These are phyloP conservation scores for Trypanosoma scelopori DNA, from an alignment of 208 protist species.

Conservation along the genomic window DNA sequence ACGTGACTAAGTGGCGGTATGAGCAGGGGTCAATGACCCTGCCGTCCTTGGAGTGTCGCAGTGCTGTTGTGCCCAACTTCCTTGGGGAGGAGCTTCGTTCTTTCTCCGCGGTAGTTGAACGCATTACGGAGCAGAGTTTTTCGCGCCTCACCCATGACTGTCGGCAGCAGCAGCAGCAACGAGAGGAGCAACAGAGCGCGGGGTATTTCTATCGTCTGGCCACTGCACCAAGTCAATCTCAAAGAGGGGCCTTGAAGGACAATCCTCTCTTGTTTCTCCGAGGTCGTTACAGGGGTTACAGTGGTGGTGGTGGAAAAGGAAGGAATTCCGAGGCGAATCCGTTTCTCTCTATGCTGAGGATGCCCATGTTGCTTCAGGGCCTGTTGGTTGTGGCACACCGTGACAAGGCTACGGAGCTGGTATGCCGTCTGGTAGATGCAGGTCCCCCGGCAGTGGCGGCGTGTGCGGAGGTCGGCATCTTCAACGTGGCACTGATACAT, in stretches of 20 bases:
- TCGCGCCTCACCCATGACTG: constrained; percentile 5
- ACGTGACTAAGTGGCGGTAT: constrained; percentile 71
- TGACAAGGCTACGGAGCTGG: constrained; percentile 69
- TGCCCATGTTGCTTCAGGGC: constrained; percentile 80
- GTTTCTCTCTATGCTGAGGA: constrained; percentile 68
- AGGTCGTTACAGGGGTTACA: neutral
- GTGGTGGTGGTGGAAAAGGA: neutral
- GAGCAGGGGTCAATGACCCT: constrained; percentile 28
- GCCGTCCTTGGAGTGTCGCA: constrained; percentile 23
- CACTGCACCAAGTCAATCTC: neutral
- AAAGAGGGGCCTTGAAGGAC: neutral
- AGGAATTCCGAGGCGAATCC: neutral
- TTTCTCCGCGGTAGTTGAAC: constrained; percentile 60
- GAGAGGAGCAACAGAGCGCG: neutral
- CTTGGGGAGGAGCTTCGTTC: constrained; percentile 69
- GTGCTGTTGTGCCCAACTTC: constrained; percentile 64
- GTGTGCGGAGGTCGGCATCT: constrained; percentile 82
- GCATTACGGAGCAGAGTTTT: constrained; percentile 78
- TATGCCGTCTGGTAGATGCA: constrained; percentile 81
- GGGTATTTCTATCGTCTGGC: neutral
- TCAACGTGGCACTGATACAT: constrained; percentile 64
- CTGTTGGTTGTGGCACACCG: constrained; percentile 74
- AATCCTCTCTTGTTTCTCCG: constrained; percentile 1
- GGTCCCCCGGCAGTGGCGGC: constrained; percentile 67
- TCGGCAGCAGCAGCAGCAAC: neutral